A percentile compares a stretch with the other conserved stretches of the same genome.
Evolutionary conservation across 352 stramenopile species (phyloP).

Genomic region (Plasmopara viticola): DNA sequence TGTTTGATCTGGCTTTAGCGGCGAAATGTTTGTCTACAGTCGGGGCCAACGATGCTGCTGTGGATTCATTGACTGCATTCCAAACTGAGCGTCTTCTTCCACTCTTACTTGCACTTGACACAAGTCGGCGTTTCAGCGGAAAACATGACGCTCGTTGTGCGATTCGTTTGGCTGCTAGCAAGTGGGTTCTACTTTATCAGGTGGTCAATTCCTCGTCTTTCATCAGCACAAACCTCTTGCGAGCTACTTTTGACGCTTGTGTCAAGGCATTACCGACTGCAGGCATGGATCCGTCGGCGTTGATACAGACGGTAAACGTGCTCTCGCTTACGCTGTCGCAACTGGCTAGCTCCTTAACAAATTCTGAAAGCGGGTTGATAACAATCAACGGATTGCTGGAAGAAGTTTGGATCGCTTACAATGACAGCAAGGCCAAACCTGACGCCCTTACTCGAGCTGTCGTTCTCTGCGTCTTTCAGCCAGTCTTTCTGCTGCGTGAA

Average conservation of each 20-base stretch:
- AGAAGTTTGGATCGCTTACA: constrained; percentile 65
- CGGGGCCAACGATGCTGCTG: constrained; percentile 14
- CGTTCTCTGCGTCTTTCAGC: constrained; percentile 66
- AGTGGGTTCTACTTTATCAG: constrained; percentile 51
- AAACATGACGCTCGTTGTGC: constrained; percentile 28
- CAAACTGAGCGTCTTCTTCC: constrained; percentile 29
- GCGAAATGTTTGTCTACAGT: constrained; percentile 33
- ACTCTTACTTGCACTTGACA: constrained; percentile 32
- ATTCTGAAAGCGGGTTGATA: constrained; percentile 12
- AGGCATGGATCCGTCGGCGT: constrained; percentile 44
- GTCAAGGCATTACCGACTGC: constrained; percentile 47
- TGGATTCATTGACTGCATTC: constrained; percentile 36
- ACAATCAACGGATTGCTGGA: constrained; percentile 39
- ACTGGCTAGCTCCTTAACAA: constrained; percentile 31
- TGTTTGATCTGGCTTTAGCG: constrained; percentile 35
- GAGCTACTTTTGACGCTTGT: constrained; percentile 30
- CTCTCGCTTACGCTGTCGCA: constrained; percentile 44
- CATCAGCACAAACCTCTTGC: constrained; percentile 35
- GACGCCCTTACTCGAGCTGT: constrained; percentile 61
- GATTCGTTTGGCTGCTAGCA: constrained; percentile 36
- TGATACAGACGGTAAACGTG: constrained; percentile 69
- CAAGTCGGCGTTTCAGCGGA: constrained; percentile 22
- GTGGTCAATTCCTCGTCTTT: constrained; percentile 48
- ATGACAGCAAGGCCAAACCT: constrained; percentile 59
- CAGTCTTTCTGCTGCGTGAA: constrained; percentile 39